Evolutionary conservation across 2,329 filamentous ascomycete genomes (phyloP), one percentile per base, ranked within the genome.

Genomic region (Cercospora nicotianae): DNA sequence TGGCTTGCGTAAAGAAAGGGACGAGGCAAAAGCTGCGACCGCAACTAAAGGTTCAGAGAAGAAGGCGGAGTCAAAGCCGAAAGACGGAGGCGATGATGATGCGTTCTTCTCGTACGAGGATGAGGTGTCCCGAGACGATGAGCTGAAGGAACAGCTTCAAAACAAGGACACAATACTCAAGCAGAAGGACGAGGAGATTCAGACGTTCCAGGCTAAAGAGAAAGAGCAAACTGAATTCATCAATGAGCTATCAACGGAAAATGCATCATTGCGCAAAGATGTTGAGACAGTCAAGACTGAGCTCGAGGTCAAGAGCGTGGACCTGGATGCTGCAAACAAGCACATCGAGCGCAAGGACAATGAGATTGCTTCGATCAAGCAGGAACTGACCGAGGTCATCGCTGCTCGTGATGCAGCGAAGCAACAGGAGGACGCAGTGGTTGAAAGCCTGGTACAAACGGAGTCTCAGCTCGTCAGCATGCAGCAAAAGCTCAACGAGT

Each of bases 91-190:
- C 13, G 48, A 68, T 26, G 64, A 68, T 26, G 91, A 94, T 71
- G 92, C 96, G 60, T 91, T 97, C 80, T 97, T 97, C 80, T 97
- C 93, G 0, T 96, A 93, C 74, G 94, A 98, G 67, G 90, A 90
- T 61, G 94, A 98, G 79, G 63, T 72, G 16, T 70, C 69, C 13
- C 59, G 48, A 18, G 69, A 62, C 16, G 53, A 89, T 10, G 85
- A 87, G 57, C 89, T 94, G 78, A 87, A 94, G 31, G 84, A 87
- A 63, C 85, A 84, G 67, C 75, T 76, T 61, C 66, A 72, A 6
- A 85, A 87, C 55, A 89, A 94, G 78, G 87, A 95, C 31, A 86
- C 88, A 61, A 85, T 84, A 48, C 86, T 97, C 16, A 89, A 90
- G 72, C 79, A 83, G 3, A 88, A 95, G 73, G 87, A 96, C 20